Base-by-base conservation (phyloP, 441 rosid species). In the Capsella rubella region DNA sequence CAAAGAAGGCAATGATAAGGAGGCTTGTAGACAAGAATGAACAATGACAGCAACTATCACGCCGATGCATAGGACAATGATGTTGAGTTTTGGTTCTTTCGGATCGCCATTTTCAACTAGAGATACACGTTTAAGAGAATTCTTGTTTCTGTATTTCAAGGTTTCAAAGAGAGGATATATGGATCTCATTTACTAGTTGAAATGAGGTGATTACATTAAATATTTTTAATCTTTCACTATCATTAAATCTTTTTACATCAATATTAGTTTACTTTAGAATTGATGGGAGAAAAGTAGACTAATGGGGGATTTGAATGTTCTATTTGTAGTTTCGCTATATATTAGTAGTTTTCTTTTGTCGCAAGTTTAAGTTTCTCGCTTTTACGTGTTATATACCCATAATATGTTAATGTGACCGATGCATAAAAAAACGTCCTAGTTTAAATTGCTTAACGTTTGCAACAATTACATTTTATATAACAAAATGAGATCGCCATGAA, bases 21-120 rank as follows among this genome's bases (percentile, higher is more conserved):
- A 32, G 71, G 74, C 72, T 57, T 81, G 59, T 43, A 85, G 62
- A 53, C 84, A 85, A 35, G 84, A 86, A 63, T 83, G 80, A 21
- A 87, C 80, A 42, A 89, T 52, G 51, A 89, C 64, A 4, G 98
- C 98, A 1, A 86, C 11, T 29, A 84, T 64, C 0, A 84, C 25
- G 0, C 91, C 95, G 80, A 78, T 7, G 73, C 27, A 76, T 56
- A 93, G 81, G 43, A 90, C 34, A 31, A 4, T 31, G 34, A 37
- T 64, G 62, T 58, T 49, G 76, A 57, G 61, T 65, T 71, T 64
- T 0, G 54, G 25, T 64, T 13, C 28, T 78, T 85, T 69, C 83
- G 80, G 57, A 31, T 78, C 72, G 80, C 84, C 92, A 86, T 89
- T 47, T 61, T 42, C 35, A 16, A 31, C 46, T 64, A 68, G 16